Base-by-base conservation (phyloP, 2,329 filamentous ascomycete species). In the Aspergillus calidoustus region DNA sequence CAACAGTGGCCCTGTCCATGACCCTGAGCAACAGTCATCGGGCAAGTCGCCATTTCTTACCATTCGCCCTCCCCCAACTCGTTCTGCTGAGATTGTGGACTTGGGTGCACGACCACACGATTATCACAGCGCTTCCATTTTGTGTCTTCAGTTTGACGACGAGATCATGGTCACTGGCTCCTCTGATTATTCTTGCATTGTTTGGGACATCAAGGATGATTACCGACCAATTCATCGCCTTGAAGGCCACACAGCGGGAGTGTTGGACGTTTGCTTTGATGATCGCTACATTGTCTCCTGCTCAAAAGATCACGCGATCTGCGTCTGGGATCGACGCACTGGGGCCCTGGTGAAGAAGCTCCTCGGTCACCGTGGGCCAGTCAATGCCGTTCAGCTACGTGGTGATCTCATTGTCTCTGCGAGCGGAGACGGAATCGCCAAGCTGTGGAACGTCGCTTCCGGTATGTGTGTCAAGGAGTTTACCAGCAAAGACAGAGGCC, bases 361-460 rank as follows among this genome's bases (percentile, higher is more conserved):
- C 53, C 86, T 87, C 41, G 95, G 94, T 7, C 95, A 99, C 77
- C 84, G 87, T 2, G 95, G 95, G 0, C 95, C 95, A 1, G 95
- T 99, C 68, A 99, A 99, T 73, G 93, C 95, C 1, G 93, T 99
- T 5, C 94, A 98, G 79, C 87, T 99, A 76, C 91, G 94, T 57
- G 94, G 93, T 63, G 94, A 97, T 78, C 89, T 93, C 7, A 89
- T 98, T 53, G 93, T 97, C 31, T 96, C 91, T 52, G 97, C 95
- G 73, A 95, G 91, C 59, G 95, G 95, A 59, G 95, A 99, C 77
- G 95, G 95, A 69, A 86, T 90, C 54, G 93, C 96, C 65, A 96
- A 96, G 80, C 83, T 99, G 61, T 99, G 95, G 95, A 96, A 97
- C 75, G 89, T 98, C 61, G 89, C 92, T 69, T 92, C 91, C 44